Conservation (phyloP, 371 early-diverging fungal genomes). For the Mucor sp. region DNA sequence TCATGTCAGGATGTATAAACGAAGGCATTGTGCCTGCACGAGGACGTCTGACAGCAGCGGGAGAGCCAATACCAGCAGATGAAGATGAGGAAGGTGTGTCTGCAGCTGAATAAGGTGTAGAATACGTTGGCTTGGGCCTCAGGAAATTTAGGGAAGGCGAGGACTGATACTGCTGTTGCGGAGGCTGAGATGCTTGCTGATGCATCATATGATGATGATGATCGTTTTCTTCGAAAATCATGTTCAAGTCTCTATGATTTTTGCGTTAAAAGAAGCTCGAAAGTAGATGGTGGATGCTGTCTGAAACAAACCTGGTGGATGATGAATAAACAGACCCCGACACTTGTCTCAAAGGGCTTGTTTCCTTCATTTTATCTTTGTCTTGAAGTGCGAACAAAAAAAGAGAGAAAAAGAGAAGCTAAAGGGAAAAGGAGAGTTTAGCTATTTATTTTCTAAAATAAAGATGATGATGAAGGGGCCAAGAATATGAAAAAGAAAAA, state of each 20-base stretch:
- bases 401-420: neutral
- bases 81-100: neutral
- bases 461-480: slow-evolving; percentile 1
- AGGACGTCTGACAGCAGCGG: slow-evolving; percentile 51
- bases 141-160: slow-evolving; percentile 37
- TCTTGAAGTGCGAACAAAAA: neutral
- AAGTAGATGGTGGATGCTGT: neutral
- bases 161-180: slow-evolving; percentile 2
- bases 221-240: slow-evolving; percentile 47
- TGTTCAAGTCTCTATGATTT: slow-evolving; percentile 35
- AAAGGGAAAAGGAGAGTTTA: slow-evolving; percentile 6
- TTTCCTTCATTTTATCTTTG: slow-evolving; percentile 21
- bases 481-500: slow-evolving; percentile 7
- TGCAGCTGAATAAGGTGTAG: slow-evolving; percentile 14
- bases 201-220: slow-evolving; percentile 6
- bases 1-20: slow-evolving; percentile 45
- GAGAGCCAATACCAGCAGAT: slow-evolving; percentile 2
- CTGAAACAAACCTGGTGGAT: slow-evolving; percentile 14
- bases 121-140: slow-evolving; percentile 21
- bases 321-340: slow-evolving; percentile 25
- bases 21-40: slow-evolving; percentile 85
- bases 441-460: neutral
- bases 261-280: neutral
- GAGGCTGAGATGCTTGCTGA: neutral
- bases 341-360: slow-evolving; percentile 27